These are phyloP conservation scores for Benincasa hispida DNA, from an alignment of 306 rosid species.

Conservation along the genomic window DNA sequence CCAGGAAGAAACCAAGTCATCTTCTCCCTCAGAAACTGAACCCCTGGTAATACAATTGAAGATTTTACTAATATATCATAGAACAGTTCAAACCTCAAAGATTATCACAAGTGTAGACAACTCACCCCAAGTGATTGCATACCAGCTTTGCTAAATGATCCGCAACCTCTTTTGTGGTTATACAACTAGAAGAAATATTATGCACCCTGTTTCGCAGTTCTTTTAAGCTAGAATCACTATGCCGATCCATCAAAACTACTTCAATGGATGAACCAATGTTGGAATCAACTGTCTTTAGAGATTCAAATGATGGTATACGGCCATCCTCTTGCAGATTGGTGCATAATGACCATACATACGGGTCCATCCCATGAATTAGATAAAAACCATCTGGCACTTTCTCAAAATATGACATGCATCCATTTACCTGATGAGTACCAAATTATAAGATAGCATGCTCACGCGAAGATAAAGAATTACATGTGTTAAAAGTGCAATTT, in stretches of 20 bases:
- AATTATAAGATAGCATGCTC: neutral
- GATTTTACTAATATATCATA: conserved; percentile 24
- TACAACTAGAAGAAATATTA: conserved; percentile 50
- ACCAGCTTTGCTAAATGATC: conserved; percentile 92
- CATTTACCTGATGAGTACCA: conserved; percentile 55
- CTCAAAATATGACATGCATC: conserved; percentile 82
- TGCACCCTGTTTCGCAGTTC: conserved; percentile 62
- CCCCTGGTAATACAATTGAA: conserved; percentile 61
- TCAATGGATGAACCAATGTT: conserved; percentile 49
- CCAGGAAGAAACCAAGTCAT: conserved; percentile 57
- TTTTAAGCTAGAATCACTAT: conserved; percentile 63
- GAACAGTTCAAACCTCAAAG: neutral
- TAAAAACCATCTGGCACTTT: conserved; percentile 91
- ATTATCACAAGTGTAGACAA: conserved; percentile 7
- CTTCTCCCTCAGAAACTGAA: conserved; percentile 67
- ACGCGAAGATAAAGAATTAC: neutral
- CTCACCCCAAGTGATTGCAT: conserved; percentile 91
- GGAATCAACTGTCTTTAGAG: conserved; percentile 56
- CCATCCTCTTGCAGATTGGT: conserved; percentile 77
- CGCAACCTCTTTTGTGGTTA: conserved; percentile 64
- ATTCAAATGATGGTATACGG: conserved; percentile 79
- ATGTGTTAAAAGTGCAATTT: neutral
- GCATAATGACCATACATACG: conserved; percentile 86
- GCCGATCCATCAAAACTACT: conserved; percentile 67
- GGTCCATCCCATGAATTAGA: conserved; percentile 78